phyloP scores from a whole-genome alignment of 169 alveolate species.

The Plasmodium blacklocki region DNA sequence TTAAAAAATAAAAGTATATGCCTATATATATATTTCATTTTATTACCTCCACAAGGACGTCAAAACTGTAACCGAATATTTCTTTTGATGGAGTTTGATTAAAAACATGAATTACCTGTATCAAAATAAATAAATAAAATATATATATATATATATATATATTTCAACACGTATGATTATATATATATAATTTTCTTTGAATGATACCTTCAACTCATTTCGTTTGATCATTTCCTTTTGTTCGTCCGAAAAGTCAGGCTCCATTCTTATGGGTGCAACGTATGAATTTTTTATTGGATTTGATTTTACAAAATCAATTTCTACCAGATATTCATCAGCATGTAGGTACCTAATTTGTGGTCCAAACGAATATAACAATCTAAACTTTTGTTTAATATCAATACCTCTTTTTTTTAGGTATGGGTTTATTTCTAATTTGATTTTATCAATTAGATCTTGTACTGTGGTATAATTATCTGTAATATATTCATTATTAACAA shows the following conservation, averaged over 20 bases:
- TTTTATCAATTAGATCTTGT: slow-evolving; percentile 74
- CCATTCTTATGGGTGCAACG: slow-evolving; percentile 84
- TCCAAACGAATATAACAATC: slow-evolving; percentile 53
- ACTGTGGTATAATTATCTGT: slow-evolving; percentile 66
- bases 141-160: neutral
- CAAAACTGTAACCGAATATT: slow-evolving; percentile 72
- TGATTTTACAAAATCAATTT: slow-evolving; percentile 63
- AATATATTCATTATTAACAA: slow-evolving; percentile 23
- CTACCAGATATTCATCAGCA: slow-evolving; percentile 43
- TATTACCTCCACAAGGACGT: slow-evolving; percentile 69
- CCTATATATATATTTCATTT: neutral
- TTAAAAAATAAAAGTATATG: no score
- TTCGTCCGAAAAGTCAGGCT: slow-evolving; percentile 84
- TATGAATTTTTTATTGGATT: slow-evolving; percentile 76
- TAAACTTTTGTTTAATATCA: slow-evolving; percentile 53
- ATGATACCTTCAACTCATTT: slow-evolving; percentile 33
- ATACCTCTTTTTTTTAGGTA: slow-evolving; percentile 75
- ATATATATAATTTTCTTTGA: neutral
- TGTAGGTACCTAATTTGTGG: slow-evolving; percentile 60
- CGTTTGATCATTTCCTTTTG: slow-evolving; percentile 76
- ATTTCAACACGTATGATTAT: neutral
- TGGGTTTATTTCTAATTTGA: slow-evolving; percentile 74
- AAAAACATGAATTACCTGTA: slow-evolving; percentile 69
- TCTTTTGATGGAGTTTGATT: slow-evolving; percentile 75
- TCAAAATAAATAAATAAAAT: slow-evolving; percentile 5